Base-by-base conservation (phyloP, 2,329 filamentous ascomycete species). In the Onygenales sp. region DNA sequence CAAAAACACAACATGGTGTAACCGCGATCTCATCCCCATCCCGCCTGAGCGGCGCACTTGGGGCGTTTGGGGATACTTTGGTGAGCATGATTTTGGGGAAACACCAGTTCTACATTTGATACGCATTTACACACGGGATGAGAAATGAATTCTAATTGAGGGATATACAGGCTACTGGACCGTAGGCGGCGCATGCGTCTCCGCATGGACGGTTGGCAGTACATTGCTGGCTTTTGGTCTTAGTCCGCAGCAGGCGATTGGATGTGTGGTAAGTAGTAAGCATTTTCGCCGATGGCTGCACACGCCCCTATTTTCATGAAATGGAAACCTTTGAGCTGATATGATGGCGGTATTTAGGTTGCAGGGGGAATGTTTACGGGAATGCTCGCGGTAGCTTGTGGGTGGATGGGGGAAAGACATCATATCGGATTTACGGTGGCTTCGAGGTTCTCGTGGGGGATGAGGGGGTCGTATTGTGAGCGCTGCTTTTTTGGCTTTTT, bases 21-120 rank as follows among this genome's bases (percentile, higher is more conserved):
- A 65, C 49, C 56, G 62, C 50, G 63, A 65, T 49, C 52, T 65
- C 37, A 63, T 63, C 21, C 63, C 63, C 37, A 62, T 65, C 51
- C 63, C 63, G 21, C 58, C 55, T 2, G 57, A 62, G 21, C 57
- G 62, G 46, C 56, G 62, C 34, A 65, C 62, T 6, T 65, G 61
- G 60, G 61, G 59, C 9, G 53, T 62, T 36, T 64, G 59, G 55
- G 59, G 59, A 14, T 62, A 59, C 48, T 59, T 57, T 49, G 62
- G 61, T 62, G 50, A 42, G 52, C 33, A 43, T 21, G 14, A 49
- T 11, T 36, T 40, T 6, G 17, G 17, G 17, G 17, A 17, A 17
- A 17, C 36, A 39, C 36, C 36, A n/a, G 9, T n/a, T 10, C 36
- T 39, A 9, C 36, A 39, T 39, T 39, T 39, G 45, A 27, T 27